phyloP scores from a whole-genome alignment of 305 asterid species.

The Fraxinus nigra region DNA sequence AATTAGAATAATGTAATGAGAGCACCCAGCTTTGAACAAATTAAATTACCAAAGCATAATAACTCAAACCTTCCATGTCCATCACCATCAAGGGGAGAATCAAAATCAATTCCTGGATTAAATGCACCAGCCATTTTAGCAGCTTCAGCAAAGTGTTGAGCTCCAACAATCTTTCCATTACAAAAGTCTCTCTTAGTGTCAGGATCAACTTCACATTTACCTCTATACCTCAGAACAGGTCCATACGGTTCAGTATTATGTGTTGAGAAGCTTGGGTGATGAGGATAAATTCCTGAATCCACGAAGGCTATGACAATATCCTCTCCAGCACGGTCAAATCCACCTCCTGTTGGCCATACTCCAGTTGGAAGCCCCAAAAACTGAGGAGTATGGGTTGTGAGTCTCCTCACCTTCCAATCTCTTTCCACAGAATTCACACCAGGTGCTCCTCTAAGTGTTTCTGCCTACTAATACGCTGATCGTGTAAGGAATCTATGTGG shows the following conservation, averaged over 20 bases:
- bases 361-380: constrained; percentile 98
- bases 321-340: constrained; percentile 94
- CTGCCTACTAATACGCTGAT: constrained; percentile 75
- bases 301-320: constrained; percentile 87
- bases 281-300: constrained; percentile 93
- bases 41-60: constrained; percentile 14
- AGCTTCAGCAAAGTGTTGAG: constrained; percentile 97
- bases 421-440: constrained; percentile 89
- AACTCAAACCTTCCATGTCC: constrained; percentile 93
- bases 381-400: constrained; percentile 95
- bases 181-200: constrained; percentile 69
- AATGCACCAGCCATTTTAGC: constrained; percentile 94
- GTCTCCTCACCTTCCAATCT: constrained; percentile 96
- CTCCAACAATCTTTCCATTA: constrained; percentile 97
- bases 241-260: constrained; percentile 76
- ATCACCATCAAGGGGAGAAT: constrained; percentile 97
- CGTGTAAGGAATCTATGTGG: constrained; percentile 41
- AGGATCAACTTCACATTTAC: constrained; percentile 85
- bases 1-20: constrained; percentile 9
- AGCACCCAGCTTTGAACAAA: neutral
- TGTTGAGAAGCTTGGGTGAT: constrained; percentile 83
- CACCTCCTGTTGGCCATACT: constrained; percentile 99
- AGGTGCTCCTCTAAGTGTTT: constrained; percentile 67
- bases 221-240: constrained; percentile 77
- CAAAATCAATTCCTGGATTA: constrained; percentile 74